Base-by-base conservation (phyloP, 2,329 filamentous ascomycete genomes). In the Colletotrichum sp. region DNA sequence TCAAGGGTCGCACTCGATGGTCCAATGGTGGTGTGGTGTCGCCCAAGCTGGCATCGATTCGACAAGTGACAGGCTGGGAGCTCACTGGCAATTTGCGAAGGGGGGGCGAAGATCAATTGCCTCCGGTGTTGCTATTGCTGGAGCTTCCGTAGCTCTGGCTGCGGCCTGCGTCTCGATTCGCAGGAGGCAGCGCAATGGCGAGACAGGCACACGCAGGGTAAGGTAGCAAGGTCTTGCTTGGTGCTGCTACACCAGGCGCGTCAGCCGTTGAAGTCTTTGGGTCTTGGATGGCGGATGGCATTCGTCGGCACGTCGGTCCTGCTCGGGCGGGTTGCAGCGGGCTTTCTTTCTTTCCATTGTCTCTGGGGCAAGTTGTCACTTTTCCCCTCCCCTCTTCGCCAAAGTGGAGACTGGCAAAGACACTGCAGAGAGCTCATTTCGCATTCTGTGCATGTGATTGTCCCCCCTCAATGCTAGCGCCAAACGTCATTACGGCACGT, bases 401-500 rank as follows among this genome's bases (percentile, higher is more conserved):
- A n/a, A 49, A 52, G 44, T 52, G 44, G 44, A 52, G 44, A 3
- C 44, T 21, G 44, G 59, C 28, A 62, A 30, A n/a, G 26, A 30
- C 30, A 21, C n/a, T 64, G 55, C 24, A 26, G 62, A 64, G 15
- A 39, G 34, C 55, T 62, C 34, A 69, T 69, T 62, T 69, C 34
- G 8, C 39, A 34, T 13, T 44, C 24, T 62, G 67, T 60, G 67
- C 67, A 69, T 69, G 67, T 62, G 67, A 69, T 69, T 69, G 34
- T 69, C 67, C 67, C 66, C 66, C 44, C 67, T 62, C 32, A 30
- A 8, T 32, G 15, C 24, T 69, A 72, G 72, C 63, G 68, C 72
- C 34, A 72, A 63, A 72, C 72, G 55, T 75, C 63, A 75, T 68
- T 13, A n/a, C 21, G 8, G 69, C 73, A 75, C 69, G 69, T 72